phyloP scores from a whole-genome alignment of 176 grass and related monocot species.

The Carex kokanica region DNA sequence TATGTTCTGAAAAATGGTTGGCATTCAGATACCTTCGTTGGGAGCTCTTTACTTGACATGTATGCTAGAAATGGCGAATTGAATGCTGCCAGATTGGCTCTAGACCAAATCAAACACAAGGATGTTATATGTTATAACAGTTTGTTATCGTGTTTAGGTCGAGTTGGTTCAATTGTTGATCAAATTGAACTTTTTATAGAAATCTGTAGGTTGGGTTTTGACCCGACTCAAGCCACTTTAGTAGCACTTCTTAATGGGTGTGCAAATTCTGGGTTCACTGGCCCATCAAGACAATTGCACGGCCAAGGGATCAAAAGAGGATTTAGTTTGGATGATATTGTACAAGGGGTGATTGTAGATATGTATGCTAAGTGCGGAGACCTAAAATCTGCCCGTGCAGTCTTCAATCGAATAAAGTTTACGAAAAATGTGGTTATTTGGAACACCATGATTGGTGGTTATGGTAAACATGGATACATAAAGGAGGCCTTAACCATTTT shows the following conservation, averaged over 20 bases:
- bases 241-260: slow-evolving; percentile 40
- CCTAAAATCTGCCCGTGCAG: slow-evolving; percentile 14
- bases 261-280: slow-evolving; percentile 33
- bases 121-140: slow-evolving; percentile 48
- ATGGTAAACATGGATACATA: slow-evolving; percentile 40
- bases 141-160: slow-evolving; percentile 36
- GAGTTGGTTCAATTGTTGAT: background rate
- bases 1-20: slow-evolving; percentile 31
- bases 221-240: slow-evolving; percentile 38
- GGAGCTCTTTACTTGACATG: slow-evolving; percentile 38
- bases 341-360: slow-evolving; percentile 37
- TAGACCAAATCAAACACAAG: slow-evolving; percentile 32
- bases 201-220: slow-evolving; percentile 20
- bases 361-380: slow-evolving; percentile 54
- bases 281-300: slow-evolving; percentile 44
- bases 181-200: slow-evolving; percentile 31
- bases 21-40: slow-evolving; percentile 43
- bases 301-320: slow-evolving; percentile 37
- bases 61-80: slow-evolving; percentile 33
- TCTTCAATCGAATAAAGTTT: slow-evolving; percentile 27
- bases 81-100: slow-evolving; percentile 12
- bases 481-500: slow-evolving; percentile 37
- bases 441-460: slow-evolving; percentile 49
- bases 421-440: slow-evolving; percentile 39
- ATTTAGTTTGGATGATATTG: slow-evolving; percentile 27